Base-by-base conservation (phyloP, 1,139 yeast species). In the Candida sp. region DNA sequence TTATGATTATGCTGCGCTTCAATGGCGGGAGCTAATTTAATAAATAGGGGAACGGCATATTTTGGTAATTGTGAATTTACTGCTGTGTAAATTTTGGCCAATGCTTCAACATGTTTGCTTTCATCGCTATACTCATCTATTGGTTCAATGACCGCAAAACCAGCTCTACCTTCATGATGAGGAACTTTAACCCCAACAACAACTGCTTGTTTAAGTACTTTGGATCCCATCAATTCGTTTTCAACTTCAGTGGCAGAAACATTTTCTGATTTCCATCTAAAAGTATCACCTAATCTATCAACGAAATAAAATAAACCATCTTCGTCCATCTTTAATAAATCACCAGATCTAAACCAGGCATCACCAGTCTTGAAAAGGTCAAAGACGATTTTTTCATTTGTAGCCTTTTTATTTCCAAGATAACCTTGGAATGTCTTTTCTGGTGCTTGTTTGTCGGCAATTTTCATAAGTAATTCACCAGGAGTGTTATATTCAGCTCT, bases 211-310 rank as follows among this genome's bases (percentile, higher is more conserved):
- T 73, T 71, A 46, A 89, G 68, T 7, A 68, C 65, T 47, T 66
- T 58, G 22, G 77, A 72, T n/a, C 86, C 87, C 66, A 75, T 68
- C 36, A 79, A 61, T 53, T 77, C 80, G 60, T 85, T 87, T 61
- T 91, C 98, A 35, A 93, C 97, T 65, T 93, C 97, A 37, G 91
- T 84, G 7, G 98, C 90, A 29, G 95, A 83, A 32, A 93, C 97
- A 65, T 93, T 91, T 67, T 93, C 99, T 2, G 96, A 87, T 66
- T 90, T 91, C 98, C 98, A 93, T 54, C 99, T 78, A 72, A 87
- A 93, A 0, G 98, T 91, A 60, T 93, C 99, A 34, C 99, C 99
- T 59, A 91, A 70, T 57, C 99, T 73, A 67, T 91, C 99, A 40
- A 89, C 90, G 63, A 93, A 93, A 64, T 86, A 89, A 56, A 87